Base-by-base conservation (phyloP, 2,329 filamentous ascomycete species). In the Beauveria rudraprayagi region DNA sequence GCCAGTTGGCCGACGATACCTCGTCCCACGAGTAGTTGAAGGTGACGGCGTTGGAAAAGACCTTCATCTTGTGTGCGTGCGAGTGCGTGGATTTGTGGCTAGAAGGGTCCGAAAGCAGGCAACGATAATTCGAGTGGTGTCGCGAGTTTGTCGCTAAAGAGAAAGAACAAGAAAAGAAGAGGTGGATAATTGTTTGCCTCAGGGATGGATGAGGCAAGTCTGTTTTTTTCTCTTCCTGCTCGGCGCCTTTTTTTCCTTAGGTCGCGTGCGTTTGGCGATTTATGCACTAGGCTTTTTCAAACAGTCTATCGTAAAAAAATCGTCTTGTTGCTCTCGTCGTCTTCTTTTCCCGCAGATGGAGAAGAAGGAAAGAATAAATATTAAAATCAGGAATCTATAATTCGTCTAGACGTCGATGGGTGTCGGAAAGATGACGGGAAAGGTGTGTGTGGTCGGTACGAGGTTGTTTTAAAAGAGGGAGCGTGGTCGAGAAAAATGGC, bases 1-100 rank as follows among this genome's bases (percentile, higher is more conserved):
- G 89, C 94, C 94, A 99, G 83, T 99, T 99, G 73, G 90, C 92
- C 16, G 91, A 92, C 28, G 92, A 96, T 41, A 99, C 94, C 76
- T 97, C 93, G 71, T 96, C 91, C 94, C 94, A 99, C 51, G 93
- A 96, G 82, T 99, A 99, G 79, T 96, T 84, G 78, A 95, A 99
- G 64, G 91, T 92, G 76, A 91, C 90, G 44, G 82, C 80, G 70
- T 91, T 95, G 68, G 91, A 90, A 72, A 97, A 97, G 77, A 97
- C 90, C 83, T 95, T 96, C 94, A 99, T 97, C 16, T 43, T 58
- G 43, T 17, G 34, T 6, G 48, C 1, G 48, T 22, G 48, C 7
- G 10, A 17, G 17, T 8, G 19, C 57, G 63, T 77, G 68, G 34
- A 37, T 16, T 51, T 44, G 28, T 61, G 46, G 47, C 30, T 60